Evolutionary conservation across 495 filamentous ascomycete genomes (phyloP), one percentile per base, ranked within the genome.

Genomic region (Lepraria neglecta): DNA sequence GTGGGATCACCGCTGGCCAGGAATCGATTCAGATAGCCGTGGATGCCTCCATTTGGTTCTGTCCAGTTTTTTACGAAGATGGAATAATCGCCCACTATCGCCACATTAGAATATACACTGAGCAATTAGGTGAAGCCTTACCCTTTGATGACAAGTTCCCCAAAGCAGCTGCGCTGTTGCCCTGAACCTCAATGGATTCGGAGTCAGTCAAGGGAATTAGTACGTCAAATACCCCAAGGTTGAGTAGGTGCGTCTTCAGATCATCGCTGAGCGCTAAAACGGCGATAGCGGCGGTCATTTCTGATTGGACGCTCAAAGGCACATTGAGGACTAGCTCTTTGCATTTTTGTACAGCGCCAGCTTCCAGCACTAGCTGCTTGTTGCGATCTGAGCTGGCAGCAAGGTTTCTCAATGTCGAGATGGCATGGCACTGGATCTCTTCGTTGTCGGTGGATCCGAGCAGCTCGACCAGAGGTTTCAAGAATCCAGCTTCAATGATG

Each of bases 261-360:
- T 98, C 94, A 69, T 98, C 94, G 68, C 91, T 96, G 61, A 98
- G 75, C 21, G 94, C 94, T 56, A 98, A 79, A n/a, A 98, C 94
- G 48, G 94, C 94, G 71, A 98, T 97, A 3, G 94, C 94, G 31
- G 94, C 94, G 28, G 94, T 98, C 94, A 98, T 98, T 74, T 98
- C 94, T 24, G 91, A 96, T 69, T 98, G 94, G 6, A 98, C 94
- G 44, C 87, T 92, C 51, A 97, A 80, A 0, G 95, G 91, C 30
- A 97, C 94, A 47, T 95, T 85, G 14, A 98, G 79, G 21, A 98
- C 92, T 45, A 98, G 80, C 67, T 97, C 88, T 74, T 96, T 97
- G 83, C 94, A 98, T 69, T 97, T 97, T 70, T 97, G 91, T 48
- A 98, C 94, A 19, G 94, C 94, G 17, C 95, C 94, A 12, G 94